Conservation (phyloP, 192 early-diverging fungal species). For the Obelidium mucronatum region DNA sequence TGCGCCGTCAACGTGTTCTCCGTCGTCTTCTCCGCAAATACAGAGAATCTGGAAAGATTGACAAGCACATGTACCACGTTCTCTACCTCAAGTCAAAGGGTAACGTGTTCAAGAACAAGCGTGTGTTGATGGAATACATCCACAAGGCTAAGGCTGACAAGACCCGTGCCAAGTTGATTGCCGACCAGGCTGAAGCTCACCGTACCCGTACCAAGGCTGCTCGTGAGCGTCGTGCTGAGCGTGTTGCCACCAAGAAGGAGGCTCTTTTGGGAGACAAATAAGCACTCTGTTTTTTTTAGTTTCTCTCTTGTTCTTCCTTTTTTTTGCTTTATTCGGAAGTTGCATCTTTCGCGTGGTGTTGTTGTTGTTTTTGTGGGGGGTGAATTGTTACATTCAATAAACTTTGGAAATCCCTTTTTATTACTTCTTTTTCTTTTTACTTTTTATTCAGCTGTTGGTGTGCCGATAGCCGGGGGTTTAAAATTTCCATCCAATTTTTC, state of each 20-base stretch:
- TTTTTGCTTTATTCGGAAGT: too few species aligned
- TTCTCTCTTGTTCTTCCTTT: too few species aligned
- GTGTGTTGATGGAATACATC: slow-evolving; percentile 99
- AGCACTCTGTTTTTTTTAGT: too few species aligned
- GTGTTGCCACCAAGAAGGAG: slow-evolving; percentile 90
- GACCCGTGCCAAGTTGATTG: slow-evolving; percentile 87
- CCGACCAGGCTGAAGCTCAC: slow-evolving; percentile 98
- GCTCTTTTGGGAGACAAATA: slow-evolving; percentile 57
- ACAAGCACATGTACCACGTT: slow-evolving; percentile 96
- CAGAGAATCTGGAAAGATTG: slow-evolving; percentile 97
- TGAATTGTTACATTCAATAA: too few species aligned
- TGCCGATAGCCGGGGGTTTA: too few species aligned
- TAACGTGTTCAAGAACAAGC: slow-evolving; percentile 99
- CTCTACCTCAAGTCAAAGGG: slow-evolving; percentile 99
- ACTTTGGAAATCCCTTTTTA: too few species aligned
- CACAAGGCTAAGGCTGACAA: slow-evolving; percentile 99
- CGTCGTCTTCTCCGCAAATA: slow-evolving; percentile 96
- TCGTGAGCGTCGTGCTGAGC: slow-evolving; percentile 88
- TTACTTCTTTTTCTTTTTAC: too few species aligned
- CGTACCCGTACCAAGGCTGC: slow-evolving; percentile 94
- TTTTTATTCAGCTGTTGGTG: too few species aligned
- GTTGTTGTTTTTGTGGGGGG: too few species aligned
- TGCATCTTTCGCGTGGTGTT: too few species aligned
- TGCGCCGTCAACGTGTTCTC: slow-evolving; percentile 96
- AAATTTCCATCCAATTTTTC: too few species aligned